Percentiles rank a stretch among this genome's conserved stretches.
Conservation (phyloP, 1,284 basidiomycete species). For the Puccinia polysora region DNA sequence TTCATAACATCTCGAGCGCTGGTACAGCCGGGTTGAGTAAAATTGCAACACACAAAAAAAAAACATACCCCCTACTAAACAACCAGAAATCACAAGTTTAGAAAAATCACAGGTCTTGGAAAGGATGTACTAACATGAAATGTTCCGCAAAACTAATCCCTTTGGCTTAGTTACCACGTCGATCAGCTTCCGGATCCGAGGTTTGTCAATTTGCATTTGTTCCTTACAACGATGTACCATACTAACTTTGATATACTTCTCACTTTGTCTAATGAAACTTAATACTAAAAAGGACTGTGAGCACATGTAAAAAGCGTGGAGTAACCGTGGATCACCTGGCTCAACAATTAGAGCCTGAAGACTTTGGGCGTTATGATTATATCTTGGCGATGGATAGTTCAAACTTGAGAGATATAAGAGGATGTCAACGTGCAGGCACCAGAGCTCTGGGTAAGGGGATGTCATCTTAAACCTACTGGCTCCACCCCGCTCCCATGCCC, state of each 20-base stretch:
- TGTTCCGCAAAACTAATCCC: too few species aligned
- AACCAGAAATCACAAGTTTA: too few species aligned
- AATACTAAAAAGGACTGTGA: not conserved
- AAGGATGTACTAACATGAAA: too few species aligned
- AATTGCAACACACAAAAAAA: not conserved
- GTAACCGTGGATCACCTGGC: not conserved
- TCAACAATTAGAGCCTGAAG: not conserved
- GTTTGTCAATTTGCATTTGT: too few species aligned
- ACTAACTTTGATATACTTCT: not conserved
- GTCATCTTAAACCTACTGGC: too few species aligned
- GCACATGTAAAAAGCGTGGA: not conserved
- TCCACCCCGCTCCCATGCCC: too few species aligned
- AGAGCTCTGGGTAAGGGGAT: slow-evolving; percentile 15
- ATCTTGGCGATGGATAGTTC: slow-evolving; percentile 18
- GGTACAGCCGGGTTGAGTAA: slow-evolving; percentile 21
- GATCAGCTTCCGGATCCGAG: slow-evolving; percentile 8
- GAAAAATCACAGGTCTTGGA: too few species aligned
- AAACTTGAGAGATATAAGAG: not conserved
- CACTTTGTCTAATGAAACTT: not conserved
- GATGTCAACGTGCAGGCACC: not conserved
- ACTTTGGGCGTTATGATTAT: slow-evolving; percentile 9
- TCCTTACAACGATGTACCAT: too few species aligned
- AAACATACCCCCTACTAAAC: too few species aligned
- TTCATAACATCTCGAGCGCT: slow-evolving; percentile 2
- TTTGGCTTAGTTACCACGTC: slow-evolving; percentile 13